These are phyloP conservation scores for Pezicula radicicola DNA, from an alignment of 2,329 filamentous ascomycete species.

Conservation along the genomic window DNA sequence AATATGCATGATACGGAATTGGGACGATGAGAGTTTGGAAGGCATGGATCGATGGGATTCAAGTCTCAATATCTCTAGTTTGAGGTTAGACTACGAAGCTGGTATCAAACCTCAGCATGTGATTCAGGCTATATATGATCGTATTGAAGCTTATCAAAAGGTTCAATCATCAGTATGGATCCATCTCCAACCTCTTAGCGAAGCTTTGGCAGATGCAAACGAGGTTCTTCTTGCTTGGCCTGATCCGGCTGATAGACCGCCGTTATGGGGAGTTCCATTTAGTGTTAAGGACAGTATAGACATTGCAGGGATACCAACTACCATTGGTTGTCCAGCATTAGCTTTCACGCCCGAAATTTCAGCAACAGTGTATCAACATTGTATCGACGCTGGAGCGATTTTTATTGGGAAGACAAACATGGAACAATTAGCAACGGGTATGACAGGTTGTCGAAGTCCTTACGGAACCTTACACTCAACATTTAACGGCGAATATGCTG, in stretches of 20 bases:
- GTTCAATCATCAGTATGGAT: constrained; percentile 50
- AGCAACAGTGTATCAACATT: constrained; percentile 41
- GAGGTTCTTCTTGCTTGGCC: constrained; percentile 38
- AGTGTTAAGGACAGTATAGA: constrained; percentile 49
- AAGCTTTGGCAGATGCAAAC: constrained; percentile 37
- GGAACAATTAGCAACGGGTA: constrained; percentile 53
- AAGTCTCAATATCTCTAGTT: constrained; percentile 20
- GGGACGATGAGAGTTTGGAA: background rate
- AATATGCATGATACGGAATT: constrained; percentile 22
- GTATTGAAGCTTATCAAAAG: constrained; percentile 37
- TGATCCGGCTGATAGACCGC: constrained; percentile 37
- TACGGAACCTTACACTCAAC: constrained; percentile 47
- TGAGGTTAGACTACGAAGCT: constrained; percentile 21
- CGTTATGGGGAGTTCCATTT: constrained; percentile 48
- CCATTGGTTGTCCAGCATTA: constrained; percentile 41
- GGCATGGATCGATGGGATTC: constrained; percentile 23
- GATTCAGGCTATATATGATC: constrained; percentile 23
- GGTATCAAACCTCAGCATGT: constrained; percentile 23
- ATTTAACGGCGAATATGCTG: constrained; percentile 44
- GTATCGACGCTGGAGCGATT: constrained; percentile 49
- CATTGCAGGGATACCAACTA: constrained; percentile 42
- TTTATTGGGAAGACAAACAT: constrained; percentile 55
- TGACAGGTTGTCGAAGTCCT: constrained; percentile 51
- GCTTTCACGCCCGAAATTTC: constrained; percentile 41
- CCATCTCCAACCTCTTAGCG: constrained; percentile 36